Conservation (phyloP, 1,284 basidiomycete species). For the Leccinum subrobustum region DNA sequence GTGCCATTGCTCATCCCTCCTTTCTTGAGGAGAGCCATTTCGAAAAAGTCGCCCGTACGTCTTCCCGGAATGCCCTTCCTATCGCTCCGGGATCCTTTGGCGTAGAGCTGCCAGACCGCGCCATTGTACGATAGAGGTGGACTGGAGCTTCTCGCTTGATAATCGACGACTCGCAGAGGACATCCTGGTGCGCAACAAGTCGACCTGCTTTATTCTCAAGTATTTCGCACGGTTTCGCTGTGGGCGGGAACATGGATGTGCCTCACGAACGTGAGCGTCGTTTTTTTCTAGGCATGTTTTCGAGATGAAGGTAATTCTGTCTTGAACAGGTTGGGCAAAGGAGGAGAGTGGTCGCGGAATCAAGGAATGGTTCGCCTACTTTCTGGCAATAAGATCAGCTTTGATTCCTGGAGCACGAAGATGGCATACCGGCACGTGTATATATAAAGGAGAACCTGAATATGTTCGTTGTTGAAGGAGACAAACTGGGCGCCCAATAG, state of each 20-base stretch:
- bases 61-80: not conserved
- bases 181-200: constrained; percentile 26
- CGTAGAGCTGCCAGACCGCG: too few relatives aligned
- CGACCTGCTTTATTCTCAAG: constrained; percentile 30
- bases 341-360: constrained; percentile 53
- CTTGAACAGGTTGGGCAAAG: constrained; percentile 52
- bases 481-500: not conserved
- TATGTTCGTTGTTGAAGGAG: not conserved
- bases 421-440: not conserved
- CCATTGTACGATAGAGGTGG: constrained; percentile 29
- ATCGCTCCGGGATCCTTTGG: not conserved
- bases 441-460: not conserved
- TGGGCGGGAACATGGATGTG: constrained; percentile 17
- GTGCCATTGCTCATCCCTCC: constrained; percentile 53
- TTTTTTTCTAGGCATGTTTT: too few relatives aligned
- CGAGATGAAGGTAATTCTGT: not conserved
- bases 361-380: constrained; percentile 46
- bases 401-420: not conserved
- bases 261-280: constrained; percentile 22
- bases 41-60: constrained; percentile 44
- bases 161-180: constrained; percentile 30
- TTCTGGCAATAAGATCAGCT: constrained; percentile 13
- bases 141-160: constrained; percentile 23
- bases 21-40: constrained; percentile 54
- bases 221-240: constrained; percentile 33